A percentile compares a stretch with the other conserved stretches of the same genome.
Evolutionary conservation across 202 grass and related monocot genomes (phyloP).

Genomic region (Musa balbisiana): DNA sequence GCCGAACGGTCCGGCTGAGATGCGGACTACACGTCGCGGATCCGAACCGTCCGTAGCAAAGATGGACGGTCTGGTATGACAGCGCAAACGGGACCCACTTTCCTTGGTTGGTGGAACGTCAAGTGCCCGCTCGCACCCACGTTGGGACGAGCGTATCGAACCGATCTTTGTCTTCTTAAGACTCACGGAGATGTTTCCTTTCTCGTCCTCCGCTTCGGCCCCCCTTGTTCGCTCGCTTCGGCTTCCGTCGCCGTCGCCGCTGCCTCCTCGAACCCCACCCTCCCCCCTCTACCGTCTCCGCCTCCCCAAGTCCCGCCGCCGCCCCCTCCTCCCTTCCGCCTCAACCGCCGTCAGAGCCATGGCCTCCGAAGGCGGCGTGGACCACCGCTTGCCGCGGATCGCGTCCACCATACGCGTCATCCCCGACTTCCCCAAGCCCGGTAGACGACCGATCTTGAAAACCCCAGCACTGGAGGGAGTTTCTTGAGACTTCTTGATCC

Average conservation of each 20-base stretch:
- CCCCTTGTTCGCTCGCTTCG: background rate
- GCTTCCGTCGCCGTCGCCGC: background rate
- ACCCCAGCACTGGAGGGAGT: background rate
- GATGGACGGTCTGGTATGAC: too few species aligned
- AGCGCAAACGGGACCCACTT: too few species aligned
- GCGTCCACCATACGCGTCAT: slow-evolving; percentile 82
- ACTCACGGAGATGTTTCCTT: background rate
- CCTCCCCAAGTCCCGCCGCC: background rate
- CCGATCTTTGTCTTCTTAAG: too few species aligned
- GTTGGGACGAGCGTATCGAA: too few species aligned
- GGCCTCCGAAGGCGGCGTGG: slow-evolving; percentile 18
- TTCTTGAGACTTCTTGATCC: background rate
- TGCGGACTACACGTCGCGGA: too few species aligned
- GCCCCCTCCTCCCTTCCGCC: background rate
- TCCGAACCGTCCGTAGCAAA: too few species aligned
- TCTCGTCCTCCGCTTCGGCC: too few species aligned
- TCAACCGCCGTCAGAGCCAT: slow-evolving; percentile 21
- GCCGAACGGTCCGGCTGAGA: too few species aligned
- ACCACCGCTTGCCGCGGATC: slow-evolving; percentile 67
- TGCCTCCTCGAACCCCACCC: background rate
- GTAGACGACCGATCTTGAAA: slow-evolving; percentile 13
- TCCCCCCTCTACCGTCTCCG: background rate
- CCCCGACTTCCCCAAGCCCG: slow-evolving; percentile 92
- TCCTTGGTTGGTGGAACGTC: too few species aligned
- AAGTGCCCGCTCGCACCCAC: too few species aligned